These are phyloP conservation scores for Lignosus rhinocerotis DNA, from an alignment of 1,284 basidiomycete species.

Conservation along the genomic window DNA sequence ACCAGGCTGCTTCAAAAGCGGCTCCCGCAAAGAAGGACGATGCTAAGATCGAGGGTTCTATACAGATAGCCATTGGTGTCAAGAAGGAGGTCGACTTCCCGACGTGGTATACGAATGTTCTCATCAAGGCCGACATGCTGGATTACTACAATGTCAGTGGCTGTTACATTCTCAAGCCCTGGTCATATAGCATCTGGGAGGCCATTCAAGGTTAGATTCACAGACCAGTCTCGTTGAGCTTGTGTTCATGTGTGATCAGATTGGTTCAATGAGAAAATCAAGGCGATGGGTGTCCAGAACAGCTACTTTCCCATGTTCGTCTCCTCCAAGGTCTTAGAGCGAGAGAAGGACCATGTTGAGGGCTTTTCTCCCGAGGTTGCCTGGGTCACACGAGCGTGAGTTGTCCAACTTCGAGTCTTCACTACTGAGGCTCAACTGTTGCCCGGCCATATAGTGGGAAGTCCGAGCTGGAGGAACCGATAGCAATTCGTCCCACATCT, in stretches of 20 bases:
- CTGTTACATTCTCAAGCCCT: constrained; percentile 98
- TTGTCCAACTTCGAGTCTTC: constrained; percentile 21
- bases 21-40: constrained; percentile 61
- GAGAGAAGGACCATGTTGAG: constrained; percentile 98
- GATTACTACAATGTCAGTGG: constrained; percentile 99
- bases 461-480: constrained; percentile 94
- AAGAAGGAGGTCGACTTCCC: constrained; percentile 96
- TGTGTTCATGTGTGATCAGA: constrained; percentile 43
- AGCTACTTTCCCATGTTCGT: constrained; percentile 99
- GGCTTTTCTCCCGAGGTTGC: constrained; percentile 99
- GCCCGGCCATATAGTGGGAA: constrained; percentile 60
- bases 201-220: constrained; percentile 76
- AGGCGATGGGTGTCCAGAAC: constrained; percentile 94
- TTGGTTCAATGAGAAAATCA: constrained; percentile 93
- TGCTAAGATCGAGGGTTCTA: constrained; percentile 82
- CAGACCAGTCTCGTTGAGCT: neutral
- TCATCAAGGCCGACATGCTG: constrained; percentile 98
- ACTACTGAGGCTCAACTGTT: neutral
- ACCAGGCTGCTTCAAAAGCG: constrained; percentile 41
- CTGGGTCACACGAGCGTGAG: constrained; percentile 96
- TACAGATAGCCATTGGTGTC: constrained; percentile 90
- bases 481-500: constrained; percentile 97
- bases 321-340: constrained; percentile 88
- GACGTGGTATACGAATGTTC: constrained; percentile 94
- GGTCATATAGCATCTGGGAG: constrained; percentile 98